Evolutionary conservation across 2,329 filamentous ascomycete genomes (phyloP).

Genomic region (Alternaria arbusti): DNA sequence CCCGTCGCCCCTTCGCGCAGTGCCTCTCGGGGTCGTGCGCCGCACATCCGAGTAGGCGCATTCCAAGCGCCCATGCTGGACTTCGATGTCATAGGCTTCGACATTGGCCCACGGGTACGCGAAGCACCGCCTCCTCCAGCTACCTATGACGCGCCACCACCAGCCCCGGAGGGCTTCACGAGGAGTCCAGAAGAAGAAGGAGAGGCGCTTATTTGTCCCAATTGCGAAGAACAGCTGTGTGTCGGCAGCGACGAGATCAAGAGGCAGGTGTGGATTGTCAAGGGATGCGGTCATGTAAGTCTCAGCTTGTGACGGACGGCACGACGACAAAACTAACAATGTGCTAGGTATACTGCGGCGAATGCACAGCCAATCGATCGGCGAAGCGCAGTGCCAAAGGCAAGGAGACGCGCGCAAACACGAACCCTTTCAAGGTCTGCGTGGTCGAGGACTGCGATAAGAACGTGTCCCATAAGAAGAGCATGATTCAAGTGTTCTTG

Average conservation of each 20-base stretch:
- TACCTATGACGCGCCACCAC: slow-evolving; percentile 68
- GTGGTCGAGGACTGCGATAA: slow-evolving; percentile 54
- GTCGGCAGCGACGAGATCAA: slow-evolving; percentile 72
- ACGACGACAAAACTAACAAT: not conserved
- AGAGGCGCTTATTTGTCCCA: slow-evolving; percentile 79
- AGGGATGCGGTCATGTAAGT: slow-evolving; percentile 88
- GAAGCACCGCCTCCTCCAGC: slow-evolving; percentile 37
- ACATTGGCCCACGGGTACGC: slow-evolving; percentile 45
- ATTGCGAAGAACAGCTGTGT: slow-evolving; percentile 83
- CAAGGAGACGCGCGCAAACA: slow-evolving; percentile 42
- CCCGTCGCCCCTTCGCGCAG: slow-evolving; percentile 24
- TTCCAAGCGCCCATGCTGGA: slow-evolving; percentile 42
- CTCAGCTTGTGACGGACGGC: not conserved
- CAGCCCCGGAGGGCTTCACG: slow-evolving; percentile 78
- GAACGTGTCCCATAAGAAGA: slow-evolving; percentile 37
- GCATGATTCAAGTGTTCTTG: slow-evolving; percentile 53
- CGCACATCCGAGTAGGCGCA: slow-evolving; percentile 27
- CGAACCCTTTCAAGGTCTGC: slow-evolving; percentile 53
- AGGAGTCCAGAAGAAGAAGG: slow-evolving; percentile 75
- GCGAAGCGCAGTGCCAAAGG: slow-evolving; percentile 48
- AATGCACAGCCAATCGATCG: slow-evolving; percentile 54
- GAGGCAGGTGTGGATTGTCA: slow-evolving; percentile 90
- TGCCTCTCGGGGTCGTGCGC: slow-evolving; percentile 12
- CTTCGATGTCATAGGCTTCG: slow-evolving; percentile 54
- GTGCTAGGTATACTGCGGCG: slow-evolving; percentile 60